These are phyloP conservation scores for Trifolium fragiferum DNA, from an alignment of 306 rosid genomes.

Conservation along the genomic window DNA sequence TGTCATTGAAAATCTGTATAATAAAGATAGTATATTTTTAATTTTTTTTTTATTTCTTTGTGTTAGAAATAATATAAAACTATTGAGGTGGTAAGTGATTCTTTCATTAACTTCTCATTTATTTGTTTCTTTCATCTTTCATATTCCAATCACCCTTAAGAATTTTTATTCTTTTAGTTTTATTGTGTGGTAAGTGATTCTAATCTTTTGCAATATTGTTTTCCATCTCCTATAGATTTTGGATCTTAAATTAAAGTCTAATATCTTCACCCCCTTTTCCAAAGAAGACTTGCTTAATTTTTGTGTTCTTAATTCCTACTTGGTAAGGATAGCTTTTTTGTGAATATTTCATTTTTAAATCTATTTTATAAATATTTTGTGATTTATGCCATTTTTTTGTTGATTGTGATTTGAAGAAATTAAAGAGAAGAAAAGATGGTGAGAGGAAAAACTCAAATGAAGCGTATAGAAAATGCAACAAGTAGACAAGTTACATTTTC, in stretches of 20 bases:
- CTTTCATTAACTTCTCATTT: constrained; percentile 3
- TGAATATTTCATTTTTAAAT: not conserved
- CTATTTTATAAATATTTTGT: not conserved
- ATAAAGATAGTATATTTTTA: not conserved
- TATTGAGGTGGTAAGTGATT: too few relatives aligned
- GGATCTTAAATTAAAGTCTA: constrained; percentile 35
- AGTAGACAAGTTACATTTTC: constrained; percentile 90
- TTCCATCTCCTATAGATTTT: not conserved
- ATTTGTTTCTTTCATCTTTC: constrained; percentile 8
- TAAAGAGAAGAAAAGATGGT: constrained; percentile 58
- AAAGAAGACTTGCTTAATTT: constrained; percentile 7
- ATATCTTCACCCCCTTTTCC: not conserved
- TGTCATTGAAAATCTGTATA: not conserved
- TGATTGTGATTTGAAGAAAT: not conserved
- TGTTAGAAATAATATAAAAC: too few relatives aligned
- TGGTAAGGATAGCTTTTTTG: constrained; percentile 14
- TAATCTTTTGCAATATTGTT: constrained; percentile 20
- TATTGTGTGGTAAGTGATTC: not conserved
- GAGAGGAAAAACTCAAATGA: constrained; percentile 91
- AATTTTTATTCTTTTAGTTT: not conserved
- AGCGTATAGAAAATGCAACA: constrained; percentile 88
- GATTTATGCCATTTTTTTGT: not conserved
- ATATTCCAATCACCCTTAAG: not conserved
- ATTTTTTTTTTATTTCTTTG: not conserved
- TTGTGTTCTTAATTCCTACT: not conserved